phyloP scores from a whole-genome alignment of 768 basidiomycete species.

The Amanita rubescens region DNA sequence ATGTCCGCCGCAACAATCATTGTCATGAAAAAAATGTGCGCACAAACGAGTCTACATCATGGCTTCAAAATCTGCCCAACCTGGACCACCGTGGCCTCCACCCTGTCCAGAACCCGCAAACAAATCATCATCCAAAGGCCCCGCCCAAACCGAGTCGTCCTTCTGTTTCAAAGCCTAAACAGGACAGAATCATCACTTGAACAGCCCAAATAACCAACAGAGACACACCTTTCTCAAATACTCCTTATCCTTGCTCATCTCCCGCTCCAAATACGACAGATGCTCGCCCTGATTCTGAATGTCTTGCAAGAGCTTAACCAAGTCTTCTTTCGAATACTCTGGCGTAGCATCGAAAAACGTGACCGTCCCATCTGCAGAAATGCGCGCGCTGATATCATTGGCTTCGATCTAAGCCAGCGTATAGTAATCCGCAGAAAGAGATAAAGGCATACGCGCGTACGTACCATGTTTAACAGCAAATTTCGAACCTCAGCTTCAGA shows the following conservation, averaged over 20 bases:
- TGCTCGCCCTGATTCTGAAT: constrained; percentile 47
- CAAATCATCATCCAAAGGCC: constrained; percentile 16
- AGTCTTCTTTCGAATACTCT: constrained; percentile 49
- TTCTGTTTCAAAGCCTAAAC: constrained; percentile 16
- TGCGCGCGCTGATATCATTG: constrained; percentile 59
- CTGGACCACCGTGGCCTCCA: not conserved
- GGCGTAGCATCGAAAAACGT: constrained; percentile 62
- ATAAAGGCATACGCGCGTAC: constrained; percentile 10
- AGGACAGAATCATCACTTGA: not conserved
- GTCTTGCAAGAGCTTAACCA: constrained; percentile 49
- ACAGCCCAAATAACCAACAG: constrained; percentile 3
- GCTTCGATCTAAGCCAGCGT: constrained; percentile 53
- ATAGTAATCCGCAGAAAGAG: no score
- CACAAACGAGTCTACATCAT: not conserved
- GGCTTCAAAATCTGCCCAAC: constrained; percentile 4
- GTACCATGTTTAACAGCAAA: constrained; percentile 69
- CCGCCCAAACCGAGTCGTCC: constrained; percentile 15
- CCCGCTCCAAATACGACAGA: constrained; percentile 44
- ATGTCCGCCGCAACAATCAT: no score
- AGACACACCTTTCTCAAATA: constrained; percentile 58
- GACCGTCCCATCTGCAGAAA: constrained; percentile 64
- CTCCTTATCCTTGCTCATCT: constrained; percentile 59
- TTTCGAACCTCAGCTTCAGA: constrained; percentile 47
- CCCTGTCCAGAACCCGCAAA: constrained; percentile 5
- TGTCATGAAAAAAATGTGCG: no score